Conservation (phyloP, 345 rosid genomes). For the Eucalyptus pumila region DNA sequence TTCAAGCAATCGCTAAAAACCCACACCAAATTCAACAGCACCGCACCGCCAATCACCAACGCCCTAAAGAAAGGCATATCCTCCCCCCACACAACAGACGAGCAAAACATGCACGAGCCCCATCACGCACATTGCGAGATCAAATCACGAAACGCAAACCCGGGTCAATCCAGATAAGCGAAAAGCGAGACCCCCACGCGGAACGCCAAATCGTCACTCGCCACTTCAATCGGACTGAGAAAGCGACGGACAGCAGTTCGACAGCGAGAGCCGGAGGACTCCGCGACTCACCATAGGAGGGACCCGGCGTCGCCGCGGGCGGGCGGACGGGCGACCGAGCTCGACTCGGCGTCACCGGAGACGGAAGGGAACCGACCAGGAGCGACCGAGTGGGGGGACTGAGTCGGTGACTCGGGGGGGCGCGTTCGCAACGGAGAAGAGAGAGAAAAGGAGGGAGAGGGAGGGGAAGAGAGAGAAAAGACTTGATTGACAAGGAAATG, state of each 20-base stretch:
- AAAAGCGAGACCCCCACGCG: background rate
- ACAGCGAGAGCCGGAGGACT: background rate
- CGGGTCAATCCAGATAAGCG: background rate
- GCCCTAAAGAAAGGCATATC: background rate
- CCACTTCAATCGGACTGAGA: background rate
- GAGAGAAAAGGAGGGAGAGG: background rate
- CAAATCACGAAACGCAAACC: background rate
- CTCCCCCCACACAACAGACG: background rate
- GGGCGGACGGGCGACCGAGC: background rate
- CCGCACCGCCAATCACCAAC: background rate
- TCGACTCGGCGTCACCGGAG: background rate
- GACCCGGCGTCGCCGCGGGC: background rate
- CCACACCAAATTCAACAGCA: background rate
- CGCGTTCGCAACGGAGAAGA: background rate
- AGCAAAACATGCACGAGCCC: background rate
- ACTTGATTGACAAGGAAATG: background rate
- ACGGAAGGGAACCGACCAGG: background rate
- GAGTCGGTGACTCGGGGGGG: background rate
- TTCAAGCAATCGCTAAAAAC: background rate
- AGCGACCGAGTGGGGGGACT: background rate
- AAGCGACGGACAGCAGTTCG: background rate
- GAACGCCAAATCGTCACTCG: background rate
- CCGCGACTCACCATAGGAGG: background rate
- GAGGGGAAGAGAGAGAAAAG: background rate
- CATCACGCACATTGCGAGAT: background rate